A percentile compares a stretch with the other conserved stretches of the same genome.
Conservation (phyloP, 2,329 filamentous ascomycete species). For the Microcera coccophila region DNA sequence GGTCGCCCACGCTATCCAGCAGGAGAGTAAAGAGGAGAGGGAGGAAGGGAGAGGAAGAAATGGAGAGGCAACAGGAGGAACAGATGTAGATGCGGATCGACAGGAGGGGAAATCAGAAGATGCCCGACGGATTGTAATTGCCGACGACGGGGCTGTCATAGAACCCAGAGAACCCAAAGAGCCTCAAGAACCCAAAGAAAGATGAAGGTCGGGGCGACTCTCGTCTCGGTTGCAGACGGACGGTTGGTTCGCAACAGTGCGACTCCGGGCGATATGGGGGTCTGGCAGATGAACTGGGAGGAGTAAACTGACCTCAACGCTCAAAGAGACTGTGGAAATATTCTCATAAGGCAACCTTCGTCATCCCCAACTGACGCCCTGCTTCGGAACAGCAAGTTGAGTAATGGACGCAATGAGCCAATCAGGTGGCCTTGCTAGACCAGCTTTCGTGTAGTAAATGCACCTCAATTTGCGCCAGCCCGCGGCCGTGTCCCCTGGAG, state of each 20-base stretch:
- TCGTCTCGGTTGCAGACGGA: too few species aligned
- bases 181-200: too few species aligned
- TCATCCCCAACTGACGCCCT: conserved; percentile 7
- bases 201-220: too few species aligned
- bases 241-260: not conserved
- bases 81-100: too few species aligned
- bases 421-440: conserved; percentile 5
- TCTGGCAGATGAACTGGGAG: not conserved
- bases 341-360: conserved; percentile 1
- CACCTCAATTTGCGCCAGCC: not conserved
- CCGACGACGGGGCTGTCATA: too few species aligned
- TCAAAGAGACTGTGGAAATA: not conserved
- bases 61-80: too few species aligned
- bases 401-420: conserved; percentile 1
- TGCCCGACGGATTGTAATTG: too few species aligned
- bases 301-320: too few species aligned
- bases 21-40: conserved; percentile 2
- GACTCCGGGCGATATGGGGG: not conserved
- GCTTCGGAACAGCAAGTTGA: conserved; percentile 9
- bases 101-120: not conserved
- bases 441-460: not conserved
- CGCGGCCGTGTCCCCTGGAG: not conserved
- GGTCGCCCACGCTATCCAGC: not conserved
- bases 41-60: not conserved
- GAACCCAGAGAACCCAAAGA: too few species aligned